Conservation (phyloP, 495 filamentous ascomycete genomes). For the Aspergillus olivimuriae region DNA sequence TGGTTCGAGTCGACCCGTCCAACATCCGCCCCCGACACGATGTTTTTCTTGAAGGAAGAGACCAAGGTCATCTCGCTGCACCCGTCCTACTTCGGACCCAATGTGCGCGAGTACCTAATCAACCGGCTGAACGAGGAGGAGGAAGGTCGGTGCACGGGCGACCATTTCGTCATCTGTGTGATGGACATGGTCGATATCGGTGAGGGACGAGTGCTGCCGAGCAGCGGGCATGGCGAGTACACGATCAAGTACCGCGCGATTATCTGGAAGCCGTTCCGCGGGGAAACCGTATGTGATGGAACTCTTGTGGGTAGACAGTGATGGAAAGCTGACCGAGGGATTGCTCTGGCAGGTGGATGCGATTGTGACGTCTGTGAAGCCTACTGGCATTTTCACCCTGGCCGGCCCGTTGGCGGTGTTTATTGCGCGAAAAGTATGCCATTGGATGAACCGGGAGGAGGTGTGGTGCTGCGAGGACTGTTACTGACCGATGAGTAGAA, state of each 20-base stretch:
- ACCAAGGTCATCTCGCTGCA: constrained; percentile 90
- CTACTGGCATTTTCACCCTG: constrained; percentile 86
- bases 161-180: constrained; percentile 92
- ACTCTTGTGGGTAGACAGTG: neutral
- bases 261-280: constrained; percentile 94
- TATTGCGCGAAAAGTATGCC: constrained; percentile 75
- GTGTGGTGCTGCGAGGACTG: constrained; percentile 13
- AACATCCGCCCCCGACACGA: too few species aligned
- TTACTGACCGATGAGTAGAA: constrained; percentile 59
- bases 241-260: constrained; percentile 91
- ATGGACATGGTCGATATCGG: constrained; percentile 92
- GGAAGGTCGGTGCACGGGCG: constrained; percentile 86
- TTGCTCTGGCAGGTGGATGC: constrained; percentile 79
- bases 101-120: constrained; percentile 82
- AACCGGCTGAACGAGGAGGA: constrained; percentile 83
- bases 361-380: constrained; percentile 81
- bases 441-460: neutral
- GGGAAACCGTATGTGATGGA: constrained; percentile 71
- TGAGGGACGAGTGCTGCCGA: constrained; percentile 83
- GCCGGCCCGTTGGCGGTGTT: constrained; percentile 85
- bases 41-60: constrained; percentile 98
- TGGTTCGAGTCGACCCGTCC: too few species aligned
- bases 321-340: neutral
- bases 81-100: constrained; percentile 89
- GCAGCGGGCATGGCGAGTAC: constrained; percentile 85